Percentiles rank a stretch among this genome's conserved stretches.
These are phyloP conservation scores for Anacardium occidentale DNA, from an alignment of 345 rosid genomes.

Conservation along the genomic window DNA sequence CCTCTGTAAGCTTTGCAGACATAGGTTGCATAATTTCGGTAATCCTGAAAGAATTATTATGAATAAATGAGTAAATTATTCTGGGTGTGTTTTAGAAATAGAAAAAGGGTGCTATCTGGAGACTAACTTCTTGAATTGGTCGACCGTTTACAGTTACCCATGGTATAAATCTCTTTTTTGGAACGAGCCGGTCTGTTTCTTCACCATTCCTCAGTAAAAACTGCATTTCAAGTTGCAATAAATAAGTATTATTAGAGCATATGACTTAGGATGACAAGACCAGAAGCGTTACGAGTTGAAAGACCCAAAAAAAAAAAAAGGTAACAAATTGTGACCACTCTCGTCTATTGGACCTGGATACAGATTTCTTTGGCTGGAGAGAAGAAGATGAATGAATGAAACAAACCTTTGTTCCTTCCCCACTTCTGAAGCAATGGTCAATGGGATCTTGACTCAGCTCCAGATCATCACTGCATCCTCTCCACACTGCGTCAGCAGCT, in stretches of 20 bases:
- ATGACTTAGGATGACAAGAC: too few species aligned
- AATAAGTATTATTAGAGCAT: too few species aligned
- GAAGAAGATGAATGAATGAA: too few species aligned
- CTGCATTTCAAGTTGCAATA: conserved; percentile 20
- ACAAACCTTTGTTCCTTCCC: conserved; percentile 28
- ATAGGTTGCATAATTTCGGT: conserved; percentile 20
- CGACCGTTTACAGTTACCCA: conserved; percentile 42
- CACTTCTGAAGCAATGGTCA: conserved; percentile 39
- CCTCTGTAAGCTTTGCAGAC: conserved; percentile 41
- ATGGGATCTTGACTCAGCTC: conserved; percentile 32
- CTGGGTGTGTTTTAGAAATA: neutral
- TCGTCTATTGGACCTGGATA: too few species aligned
- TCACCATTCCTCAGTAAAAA: conserved; percentile 29
- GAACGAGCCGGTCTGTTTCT: conserved; percentile 40
- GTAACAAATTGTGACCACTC: too few species aligned
- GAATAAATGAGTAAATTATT: neutral
- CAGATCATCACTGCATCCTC: conserved; percentile 20
- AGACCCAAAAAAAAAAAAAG: too few species aligned
- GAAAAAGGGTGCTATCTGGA: neutral
- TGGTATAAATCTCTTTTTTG: conserved; percentile 43
- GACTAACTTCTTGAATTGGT: conserved; percentile 33
- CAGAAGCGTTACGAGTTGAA: too few species aligned
- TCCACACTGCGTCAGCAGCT: conserved; percentile 24
- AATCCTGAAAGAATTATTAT: conserved; percentile 25
- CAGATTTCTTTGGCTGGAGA: too few species aligned